Evolutionary conservation across 148 eudicot genomes (phyloP).

Genomic region (Vaccinium corymbosum): DNA sequence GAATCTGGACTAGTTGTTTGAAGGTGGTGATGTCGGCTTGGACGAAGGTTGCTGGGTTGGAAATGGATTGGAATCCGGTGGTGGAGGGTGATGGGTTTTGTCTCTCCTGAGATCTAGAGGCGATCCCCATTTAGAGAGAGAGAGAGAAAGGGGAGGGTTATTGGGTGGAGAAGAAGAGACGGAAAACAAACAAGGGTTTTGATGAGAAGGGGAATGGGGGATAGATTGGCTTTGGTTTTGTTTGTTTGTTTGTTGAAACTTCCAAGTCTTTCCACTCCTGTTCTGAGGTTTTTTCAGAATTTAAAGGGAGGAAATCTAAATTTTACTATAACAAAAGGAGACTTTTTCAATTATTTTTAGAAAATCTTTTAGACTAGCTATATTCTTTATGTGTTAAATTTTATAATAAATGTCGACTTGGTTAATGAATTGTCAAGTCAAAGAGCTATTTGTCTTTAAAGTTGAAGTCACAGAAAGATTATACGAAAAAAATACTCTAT

Average conservation of each 20-base stretch:
- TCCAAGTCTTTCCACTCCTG: neutral
- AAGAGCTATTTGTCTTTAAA: too few species aligned
- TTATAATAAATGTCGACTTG: too few species aligned
- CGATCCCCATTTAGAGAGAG: constrained; percentile 46
- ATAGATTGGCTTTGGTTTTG: constrained; percentile 10
- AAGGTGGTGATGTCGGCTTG: constrained; percentile 74
- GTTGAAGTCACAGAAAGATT: too few species aligned
- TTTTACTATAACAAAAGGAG: too few species aligned
- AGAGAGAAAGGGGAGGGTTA: constrained; percentile 5
- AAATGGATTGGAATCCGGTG: constrained; percentile 66
- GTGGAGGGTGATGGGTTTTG: constrained; percentile 39
- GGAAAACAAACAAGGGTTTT: constrained; percentile 35
- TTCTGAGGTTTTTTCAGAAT: too few species aligned
- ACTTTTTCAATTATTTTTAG: too few species aligned
- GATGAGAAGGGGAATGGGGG: neutral
- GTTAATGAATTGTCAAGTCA: too few species aligned
- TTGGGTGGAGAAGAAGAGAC: constrained; percentile 27
- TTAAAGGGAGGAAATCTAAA: too few species aligned
- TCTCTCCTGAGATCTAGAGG: constrained; percentile 39
- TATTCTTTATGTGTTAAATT: too few species aligned
- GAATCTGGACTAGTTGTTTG: constrained; percentile 88
- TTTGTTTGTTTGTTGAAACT: neutral
- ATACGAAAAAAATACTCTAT: too few species aligned
- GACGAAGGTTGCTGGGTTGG: constrained; percentile 83
- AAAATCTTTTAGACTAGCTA: too few species aligned